Evolutionary conservation across 352 stramenopile species (phyloP), one percentile per base, ranked within the genome.

Genomic region (Aphanomyces euteiches): DNA sequence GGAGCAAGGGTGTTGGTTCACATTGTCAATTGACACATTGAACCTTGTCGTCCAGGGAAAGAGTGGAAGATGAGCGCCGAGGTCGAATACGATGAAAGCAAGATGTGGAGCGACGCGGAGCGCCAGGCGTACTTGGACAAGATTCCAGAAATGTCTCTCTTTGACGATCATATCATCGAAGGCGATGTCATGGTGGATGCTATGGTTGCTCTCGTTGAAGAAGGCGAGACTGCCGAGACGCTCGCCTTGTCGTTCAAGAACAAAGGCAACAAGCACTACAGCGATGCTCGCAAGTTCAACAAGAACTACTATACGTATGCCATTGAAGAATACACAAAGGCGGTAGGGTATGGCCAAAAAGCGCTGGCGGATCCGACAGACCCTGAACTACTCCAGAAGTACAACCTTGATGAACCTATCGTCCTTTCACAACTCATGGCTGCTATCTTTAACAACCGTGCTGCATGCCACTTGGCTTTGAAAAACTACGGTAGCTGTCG

Each of bases 181-280:
- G 85, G 85, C 66, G 87, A 95, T 71, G 79, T 88, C 69, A 95
- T 93, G 88, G 86, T 89, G 54, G 84, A 84, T 34, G 88, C 88
- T 15, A 94, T 96, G 73, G 82, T 93, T 72, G 88, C 85, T 73
- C 79, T 96, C 45, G 90, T 94, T 50, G 81, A 94, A 63, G 88
- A 96, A 63, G 87, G 87, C 64, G 88, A 96, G 84, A 93, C 84
- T 17, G 79, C 85, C 47, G 88, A 96, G 77, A 92, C 78, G 59
- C 78, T 96, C 41, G 88, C 88, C 72, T 73, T 93, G 38, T 83
- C 93, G 68, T 96, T 81, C 85, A 96, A 96, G 74, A 93, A 92
- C 68, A 87, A 92, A 75, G 88, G 88, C 74, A 96, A 96, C 72
- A 83, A 93, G 70, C 86, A 90, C 76, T 93, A 94, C 70, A 67